A percentile compares a stretch with the other conserved stretches of the same genome.
phyloP scores from a whole-genome alignment of 306 rosid genomes.

The Erythrophleum fordii region DNA sequence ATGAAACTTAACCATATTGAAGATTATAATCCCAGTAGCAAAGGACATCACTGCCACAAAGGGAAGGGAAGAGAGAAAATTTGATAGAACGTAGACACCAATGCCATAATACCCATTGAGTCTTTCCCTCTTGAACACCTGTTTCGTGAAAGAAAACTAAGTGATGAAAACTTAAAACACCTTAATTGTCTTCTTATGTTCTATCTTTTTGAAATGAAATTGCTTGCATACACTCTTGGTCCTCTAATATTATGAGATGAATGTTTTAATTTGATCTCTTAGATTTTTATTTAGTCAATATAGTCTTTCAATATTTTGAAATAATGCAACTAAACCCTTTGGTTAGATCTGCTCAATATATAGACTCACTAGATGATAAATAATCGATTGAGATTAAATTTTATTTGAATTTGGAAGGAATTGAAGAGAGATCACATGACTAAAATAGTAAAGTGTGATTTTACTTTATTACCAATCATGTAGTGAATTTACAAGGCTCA shows the following conservation, averaged over 20 bases:
- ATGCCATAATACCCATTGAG: constrained; percentile 77
- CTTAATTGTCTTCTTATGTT: not conserved
- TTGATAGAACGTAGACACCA: constrained; percentile 68
- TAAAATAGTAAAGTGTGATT: too few relatives aligned
- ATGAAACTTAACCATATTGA: constrained; percentile 78
- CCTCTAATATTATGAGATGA: not conserved
- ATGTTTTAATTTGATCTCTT: not conserved
- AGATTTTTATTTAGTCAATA: not conserved
- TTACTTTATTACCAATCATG: too few relatives aligned
- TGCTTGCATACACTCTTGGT: not conserved
- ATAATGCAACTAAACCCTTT: too few relatives aligned
- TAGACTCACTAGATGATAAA: too few relatives aligned
- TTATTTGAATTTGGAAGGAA: too few relatives aligned
- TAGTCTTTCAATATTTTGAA: not conserved
- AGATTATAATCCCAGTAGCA: constrained; percentile 64
- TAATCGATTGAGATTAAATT: too few relatives aligned
- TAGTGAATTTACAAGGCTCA: too few relatives aligned
- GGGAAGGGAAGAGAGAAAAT: constrained; percentile 85
- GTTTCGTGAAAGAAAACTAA: constrained; percentile 3
- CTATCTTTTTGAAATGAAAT: not conserved
- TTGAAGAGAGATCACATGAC: too few relatives aligned
- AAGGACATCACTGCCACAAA: constrained; percentile 75
- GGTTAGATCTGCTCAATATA: too few relatives aligned
- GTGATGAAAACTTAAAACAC: not conserved
- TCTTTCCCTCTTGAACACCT: constrained; percentile 85